phyloP scores from a whole-genome alignment of 2,329 filamentous ascomycete genomes.

The Chalaropsis thielavioides region DNA sequence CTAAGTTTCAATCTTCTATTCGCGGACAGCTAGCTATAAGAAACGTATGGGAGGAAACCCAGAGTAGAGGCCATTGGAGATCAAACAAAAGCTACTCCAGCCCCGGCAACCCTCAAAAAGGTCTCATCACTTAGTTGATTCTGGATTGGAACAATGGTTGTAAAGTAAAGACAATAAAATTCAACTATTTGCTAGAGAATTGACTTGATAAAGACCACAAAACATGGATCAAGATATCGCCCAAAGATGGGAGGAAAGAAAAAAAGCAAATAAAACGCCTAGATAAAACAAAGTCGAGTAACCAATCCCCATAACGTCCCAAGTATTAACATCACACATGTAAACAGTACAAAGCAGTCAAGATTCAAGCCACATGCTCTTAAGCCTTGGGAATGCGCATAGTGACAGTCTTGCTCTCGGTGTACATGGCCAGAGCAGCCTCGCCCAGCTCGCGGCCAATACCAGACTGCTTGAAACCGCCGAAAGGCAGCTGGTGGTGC shows the following conservation, averaged over 20 bases:
- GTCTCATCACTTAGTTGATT: not conserved
- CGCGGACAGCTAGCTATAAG: not conserved
- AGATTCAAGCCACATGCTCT: not conserved
- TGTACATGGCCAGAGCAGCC: slow-evolving; percentile 19
- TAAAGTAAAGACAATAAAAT: not conserved
- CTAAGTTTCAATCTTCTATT: too few species aligned
- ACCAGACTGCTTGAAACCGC: slow-evolving; percentile 20
- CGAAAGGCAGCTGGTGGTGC: slow-evolving; percentile 20
- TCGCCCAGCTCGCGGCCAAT: slow-evolving; percentile 19
- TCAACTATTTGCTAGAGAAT: not conserved
- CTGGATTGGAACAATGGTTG: not conserved
- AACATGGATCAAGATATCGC: not conserved
- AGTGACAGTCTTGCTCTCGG: slow-evolving; percentile 20
- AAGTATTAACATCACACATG: slow-evolving; percentile 5
- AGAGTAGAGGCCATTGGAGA: not conserved
- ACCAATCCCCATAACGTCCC: slow-evolving; percentile 2
- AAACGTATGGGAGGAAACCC: not conserved
- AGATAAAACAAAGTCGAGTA: not conserved
- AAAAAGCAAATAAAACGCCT: slow-evolving; percentile 5
- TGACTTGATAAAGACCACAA: slow-evolving; percentile 2
- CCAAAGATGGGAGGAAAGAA: not conserved
- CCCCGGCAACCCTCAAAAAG: not conserved
- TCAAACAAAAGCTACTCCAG: not conserved
- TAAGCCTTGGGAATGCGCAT: slow-evolving; percentile 15
- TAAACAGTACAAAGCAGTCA: slow-evolving; percentile 1